These are phyloP conservation scores for Cordyceps farinosa DNA, from an alignment of 2,329 filamentous ascomycete genomes.

Conservation along the genomic window DNA sequence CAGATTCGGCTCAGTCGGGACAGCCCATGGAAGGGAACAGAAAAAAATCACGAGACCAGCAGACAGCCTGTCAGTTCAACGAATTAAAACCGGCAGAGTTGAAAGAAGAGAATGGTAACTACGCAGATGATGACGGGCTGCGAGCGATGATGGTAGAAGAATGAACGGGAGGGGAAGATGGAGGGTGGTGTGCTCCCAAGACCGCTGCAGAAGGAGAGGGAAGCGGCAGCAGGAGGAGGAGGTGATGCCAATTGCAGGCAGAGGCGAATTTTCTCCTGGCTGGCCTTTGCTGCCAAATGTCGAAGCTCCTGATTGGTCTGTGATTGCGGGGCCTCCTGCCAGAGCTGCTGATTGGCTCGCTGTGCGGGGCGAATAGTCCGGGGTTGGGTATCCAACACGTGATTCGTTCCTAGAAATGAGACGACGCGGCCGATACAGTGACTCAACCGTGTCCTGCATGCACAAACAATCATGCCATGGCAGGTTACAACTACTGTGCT, in stretches of 20 bases:
- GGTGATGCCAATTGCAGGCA: constrained; percentile 7
- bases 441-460: background rate
- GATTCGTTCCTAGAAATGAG: constrained; percentile 17
- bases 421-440: constrained; percentile 1
- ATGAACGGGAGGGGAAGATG: constrained; percentile 1
- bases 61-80: background rate
- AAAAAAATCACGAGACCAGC: constrained; percentile 18
- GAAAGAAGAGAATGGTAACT: background rate
- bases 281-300: background rate
- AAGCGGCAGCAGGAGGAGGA: constrained; percentile 15
- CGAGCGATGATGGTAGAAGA: constrained; percentile 9
- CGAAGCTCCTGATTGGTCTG: background rate
- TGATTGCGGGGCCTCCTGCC: background rate
- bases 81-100: constrained; percentile 3
- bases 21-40: constrained; percentile 22
- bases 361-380: constrained; percentile 27
- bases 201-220: constrained; percentile 21
- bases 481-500: background rate
- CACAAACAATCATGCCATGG: background rate
- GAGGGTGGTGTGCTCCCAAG: constrained; percentile 17
- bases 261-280: constrained; percentile 20
- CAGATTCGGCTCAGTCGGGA: constrained; percentile 24
- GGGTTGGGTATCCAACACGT: constrained; percentile 19
- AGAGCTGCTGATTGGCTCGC: constrained; percentile 30
- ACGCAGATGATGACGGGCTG: constrained; percentile 9